Base-by-base conservation (phyloP, 202 grass and related monocot genomes). In the Musa balbisiana region DNA sequence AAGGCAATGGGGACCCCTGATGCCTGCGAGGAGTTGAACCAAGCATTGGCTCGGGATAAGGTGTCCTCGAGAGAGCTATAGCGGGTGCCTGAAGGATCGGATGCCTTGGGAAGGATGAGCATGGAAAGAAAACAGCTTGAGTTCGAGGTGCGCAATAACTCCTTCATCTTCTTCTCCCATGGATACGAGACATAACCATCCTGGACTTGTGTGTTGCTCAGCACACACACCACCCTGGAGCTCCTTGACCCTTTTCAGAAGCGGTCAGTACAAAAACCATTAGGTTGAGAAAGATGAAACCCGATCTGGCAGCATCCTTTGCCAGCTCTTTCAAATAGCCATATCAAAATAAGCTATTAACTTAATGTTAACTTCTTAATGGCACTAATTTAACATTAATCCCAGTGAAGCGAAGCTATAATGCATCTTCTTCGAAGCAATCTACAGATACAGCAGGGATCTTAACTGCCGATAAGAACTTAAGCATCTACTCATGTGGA, bases 101-200 rank as follows among this genome's bases (percentile, higher is more conserved):
- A 72, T 13, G 79, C 81, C 79, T 76, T 91, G 21, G 94, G 94
- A 11, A 98, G 87, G 24, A 98, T 84, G 15, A 98, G 80, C 69
- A 98, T 62, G 1, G 94, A 98, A 3, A 94, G 81, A 85, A 89
- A 94, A 26, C 87, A 68, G 62, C 88, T 91, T 11, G 86, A 77
- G 3, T 76, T 82, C 5, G 82, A 71, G 58, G 85, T 82, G 2
- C 82, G 83, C 56, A 98, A 78, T 26, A 89, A 77, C 22, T 91
- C 80, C 80, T 78, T 78, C 94, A 90, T 94, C 85, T 92, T 98
- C 85, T 86, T 89, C 81, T 92, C 91, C 91, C 91, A 98, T 8
- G 85, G 87, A 79, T 92, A 94, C 3, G 81, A 74, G 56, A 94
- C 88, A 5, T 88, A 86, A 0, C 87, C 84, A 24, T 86, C 74